Base-by-base conservation (phyloP, 163 green algal species). In the Volvox carteri region DNA sequence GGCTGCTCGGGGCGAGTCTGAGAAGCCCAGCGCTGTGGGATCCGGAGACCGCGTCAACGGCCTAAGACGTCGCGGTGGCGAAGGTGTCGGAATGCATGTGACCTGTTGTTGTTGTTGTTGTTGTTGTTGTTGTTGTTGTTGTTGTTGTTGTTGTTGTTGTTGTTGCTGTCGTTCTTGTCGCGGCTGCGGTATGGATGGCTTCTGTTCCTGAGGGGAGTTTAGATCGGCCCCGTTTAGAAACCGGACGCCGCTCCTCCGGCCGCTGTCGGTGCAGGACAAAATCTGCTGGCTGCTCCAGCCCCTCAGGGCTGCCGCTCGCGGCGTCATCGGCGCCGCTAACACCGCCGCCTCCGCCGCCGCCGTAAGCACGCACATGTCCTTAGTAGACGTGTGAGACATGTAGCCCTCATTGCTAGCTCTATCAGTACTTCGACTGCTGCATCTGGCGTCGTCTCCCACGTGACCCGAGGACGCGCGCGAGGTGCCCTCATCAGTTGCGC, bases 281-380 rank as follows among this genome's bases (percentile, higher is more conserved):
- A n/a, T n/a, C n/a, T n/a, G 8, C 65, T 75, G 46, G 65, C 65
- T 75, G 65, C 65, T 75, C 65, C 65, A 75, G 33, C 65, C 65
- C 65, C 30, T 44, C 30, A 75, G 65, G 12, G 35, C 65, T 25
- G 25, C 30, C 33, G 30, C 19, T 2, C 65, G 65, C 35, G 65
- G n/a, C n/a, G n/a, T n/a, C n/a, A n/a, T n/a, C n/a, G n/a, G n/a
- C n/a, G n/a, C n/a, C n/a, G n/a, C n/a, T n/a, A n/a, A n/a, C n/a
- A n/a, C 65, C 9, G 65, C 65, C 35, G 65, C 65, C 30, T 30
- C 30, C 25, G n/a, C 65, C 65, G 33, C 65, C 65, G 65, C 33
- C 65, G 33, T 12, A 2, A 41, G 23, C 3, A 30, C 62, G 54
- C 19, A 2, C 62, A 46, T 46, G 25, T 75, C 65, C n/a, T n/a